phyloP scores from a whole-genome alignment of 2,329 filamentous ascomycete genomes.

The Orbilia brochopaga region DNA sequence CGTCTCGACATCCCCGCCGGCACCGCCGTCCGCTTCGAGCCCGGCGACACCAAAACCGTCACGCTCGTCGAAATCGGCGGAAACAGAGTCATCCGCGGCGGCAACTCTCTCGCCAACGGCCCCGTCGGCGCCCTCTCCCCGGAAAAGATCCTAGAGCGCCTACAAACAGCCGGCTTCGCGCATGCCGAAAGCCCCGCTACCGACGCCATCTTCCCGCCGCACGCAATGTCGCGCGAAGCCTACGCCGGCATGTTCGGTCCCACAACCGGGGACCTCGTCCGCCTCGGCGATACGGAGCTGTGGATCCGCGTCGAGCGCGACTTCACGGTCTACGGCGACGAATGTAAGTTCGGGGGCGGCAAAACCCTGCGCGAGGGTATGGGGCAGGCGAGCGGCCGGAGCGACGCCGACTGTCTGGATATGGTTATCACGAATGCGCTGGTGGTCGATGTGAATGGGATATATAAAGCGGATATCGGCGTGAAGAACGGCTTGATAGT shows the following conservation, averaged over 20 bases:
- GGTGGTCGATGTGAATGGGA: conserved; percentile 87
- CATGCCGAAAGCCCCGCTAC: conserved; percentile 72
- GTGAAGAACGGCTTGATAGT: conserved; percentile 85
- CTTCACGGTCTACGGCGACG: conserved; percentile 82
- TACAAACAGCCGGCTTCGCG: conserved; percentile 77
- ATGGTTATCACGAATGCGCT: conserved; percentile 87
- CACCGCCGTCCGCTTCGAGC: conserved; percentile 91
- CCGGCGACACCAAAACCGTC: conserved; percentile 88
- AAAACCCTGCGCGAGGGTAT: conserved; percentile 94
- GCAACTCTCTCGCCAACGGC: conserved; percentile 79
- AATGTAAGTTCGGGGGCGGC: conserved; percentile 93
- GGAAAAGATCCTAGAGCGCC: conserved; percentile 69
- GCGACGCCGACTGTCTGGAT: conserved; percentile 76
- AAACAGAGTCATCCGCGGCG: conserved; percentile 77
- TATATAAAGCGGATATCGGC: conserved; percentile 96
- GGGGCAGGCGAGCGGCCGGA: conserved; percentile 83
- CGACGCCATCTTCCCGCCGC: conserved; percentile 63
- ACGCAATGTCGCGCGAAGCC: conserved; percentile 75
- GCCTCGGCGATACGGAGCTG: conserved; percentile 81
- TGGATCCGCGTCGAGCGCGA: conserved; percentile 92
- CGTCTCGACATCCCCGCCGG: conserved; percentile 88
- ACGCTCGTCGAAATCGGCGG: conserved; percentile 88
- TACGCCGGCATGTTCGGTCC: conserved; percentile 93
- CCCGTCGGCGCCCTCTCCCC: conserved; percentile 69
- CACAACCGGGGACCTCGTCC: conserved; percentile 83